Base-by-base conservation (phyloP, 1,139 yeast genomes). In the Hansenula sp. region DNA sequence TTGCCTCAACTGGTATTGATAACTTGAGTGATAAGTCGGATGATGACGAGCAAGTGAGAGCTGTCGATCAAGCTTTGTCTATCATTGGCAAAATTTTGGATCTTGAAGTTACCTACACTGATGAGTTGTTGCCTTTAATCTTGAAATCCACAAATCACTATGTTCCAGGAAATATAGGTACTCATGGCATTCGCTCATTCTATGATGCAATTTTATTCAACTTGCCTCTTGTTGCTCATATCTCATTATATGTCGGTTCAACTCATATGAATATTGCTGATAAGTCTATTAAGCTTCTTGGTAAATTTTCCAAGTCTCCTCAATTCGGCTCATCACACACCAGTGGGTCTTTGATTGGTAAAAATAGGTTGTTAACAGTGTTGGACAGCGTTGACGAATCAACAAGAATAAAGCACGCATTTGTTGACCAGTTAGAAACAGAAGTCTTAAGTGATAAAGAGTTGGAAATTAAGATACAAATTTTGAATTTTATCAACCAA, bases 341-440 rank as follows among this genome's bases (percentile, higher is more conserved):
- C 9, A 57, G 65, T 36, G 53, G 71, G 44, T 65, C 73, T 1
- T 58, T 79, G 13, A 65, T 77, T 43, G 73, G 72, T 19, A 76
- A 74, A 47, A 81, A 83, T 51, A 76, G 93, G 50, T 65, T 91
- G n/a, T 65, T 91, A 36, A 81, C 89, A 0, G 74, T 88, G 27
- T 74, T 86, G 42, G 84, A 82, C 56, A 82, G 88, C 15, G 78
- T 86, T 29, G 88, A 85, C 54, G 96, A 90, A 54, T 66, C 71
- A 4, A 58, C 66, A 9, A 76, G 90, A 49, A 85, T 93, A 38
- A 79, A 85, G 50, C 79, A 76, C 54, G 81, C 90, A 0, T 81
- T 90, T 48, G 81, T 88, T 40, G 77, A 78, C 41, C 96, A 88
- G 57, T 66, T 91, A 37, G 84, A 79, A 39, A 55, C 77, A 11